Conservation (phyloP, 345 rosid species). For the Populus alba region DNA sequence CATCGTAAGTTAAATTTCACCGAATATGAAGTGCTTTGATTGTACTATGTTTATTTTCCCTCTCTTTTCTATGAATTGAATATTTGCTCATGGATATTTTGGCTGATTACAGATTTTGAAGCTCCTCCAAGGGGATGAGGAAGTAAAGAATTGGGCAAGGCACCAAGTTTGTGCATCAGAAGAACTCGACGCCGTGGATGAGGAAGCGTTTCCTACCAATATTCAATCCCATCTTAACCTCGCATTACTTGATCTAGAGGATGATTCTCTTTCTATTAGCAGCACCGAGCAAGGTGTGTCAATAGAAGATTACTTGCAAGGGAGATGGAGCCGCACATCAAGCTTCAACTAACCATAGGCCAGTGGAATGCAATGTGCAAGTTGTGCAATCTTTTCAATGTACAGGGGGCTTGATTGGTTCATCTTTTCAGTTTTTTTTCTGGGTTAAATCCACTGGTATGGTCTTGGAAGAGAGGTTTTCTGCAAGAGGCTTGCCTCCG, state of each 20-base stretch:
- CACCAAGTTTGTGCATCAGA: slow-evolving; percentile 50
- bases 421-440: background rate
- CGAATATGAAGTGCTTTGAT: background rate
- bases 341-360: slow-evolving; percentile 53
- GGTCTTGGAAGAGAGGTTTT: slow-evolving; percentile 60
- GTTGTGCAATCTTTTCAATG: slow-evolving; percentile 5
- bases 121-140: slow-evolving; percentile 79
- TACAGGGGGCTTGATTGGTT: slow-evolving; percentile 14
- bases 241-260: slow-evolving; percentile 75
- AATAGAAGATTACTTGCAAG: slow-evolving; percentile 69
- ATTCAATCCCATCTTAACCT: slow-evolving; percentile 81
- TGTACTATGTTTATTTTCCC: background rate
- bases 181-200: slow-evolving; percentile 49
- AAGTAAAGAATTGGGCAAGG: slow-evolving; percentile 63
- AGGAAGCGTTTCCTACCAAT: slow-evolving; percentile 43
- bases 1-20: slow-evolving; percentile 43
- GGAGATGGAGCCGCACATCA: slow-evolving; percentile 75
- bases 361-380: background rate
- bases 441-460: background rate
- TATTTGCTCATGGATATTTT: background rate
- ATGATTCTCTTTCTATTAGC: slow-evolving; percentile 58
- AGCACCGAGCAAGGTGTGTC: slow-evolving; percentile 54
- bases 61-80: slow-evolving; percentile 2
- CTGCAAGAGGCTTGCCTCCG: slow-evolving; percentile 38
- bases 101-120: slow-evolving; percentile 52